phyloP scores from a whole-genome alignment of 306 rosid genomes.

The Alnus rubra region DNA sequence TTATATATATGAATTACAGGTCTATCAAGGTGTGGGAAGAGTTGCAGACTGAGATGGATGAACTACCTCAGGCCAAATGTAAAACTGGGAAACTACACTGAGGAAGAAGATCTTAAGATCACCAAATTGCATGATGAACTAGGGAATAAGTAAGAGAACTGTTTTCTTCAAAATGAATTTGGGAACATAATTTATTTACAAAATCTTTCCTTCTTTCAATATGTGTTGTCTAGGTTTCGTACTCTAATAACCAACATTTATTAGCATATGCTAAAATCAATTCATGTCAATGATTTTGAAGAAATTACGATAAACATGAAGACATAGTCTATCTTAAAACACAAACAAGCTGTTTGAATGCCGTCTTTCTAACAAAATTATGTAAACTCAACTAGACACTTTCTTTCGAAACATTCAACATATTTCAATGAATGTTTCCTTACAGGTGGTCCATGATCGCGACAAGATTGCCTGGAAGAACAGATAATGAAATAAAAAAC shows the following conservation, averaged over 20 bases:
- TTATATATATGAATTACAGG: constrained; percentile 31
- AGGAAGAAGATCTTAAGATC: constrained; percentile 56
- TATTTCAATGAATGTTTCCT: not conserved
- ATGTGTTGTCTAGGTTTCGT: too few species aligned
- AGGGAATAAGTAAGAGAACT: constrained; percentile 64
- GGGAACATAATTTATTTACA: too few species aligned
- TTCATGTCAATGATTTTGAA: too few species aligned
- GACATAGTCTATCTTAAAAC: too few species aligned
- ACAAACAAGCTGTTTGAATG: too few species aligned
- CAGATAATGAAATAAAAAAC: constrained; percentile 71
- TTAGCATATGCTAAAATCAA: too few species aligned
- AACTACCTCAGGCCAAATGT: constrained; percentile 70
- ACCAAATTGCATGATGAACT: constrained; percentile 51
- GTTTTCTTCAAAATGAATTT: not conserved
- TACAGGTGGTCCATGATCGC: constrained; percentile 73
- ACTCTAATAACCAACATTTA: too few species aligned
- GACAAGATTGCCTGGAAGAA: constrained; percentile 58
- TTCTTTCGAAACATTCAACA: not conserved
- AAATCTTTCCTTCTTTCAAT: too few species aligned
- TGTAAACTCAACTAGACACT: too few species aligned
- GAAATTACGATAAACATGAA: too few species aligned
- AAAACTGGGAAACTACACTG: constrained; percentile 61
- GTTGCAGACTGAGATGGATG: constrained; percentile 83
- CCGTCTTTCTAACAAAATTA: too few species aligned
- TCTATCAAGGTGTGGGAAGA: constrained; percentile 76